Evolutionary conservation across 371 early-diverging fungal species (phyloP), one percentile per base, ranked within the genome.

Genomic region (Lichtheimia corymbifera): DNA sequence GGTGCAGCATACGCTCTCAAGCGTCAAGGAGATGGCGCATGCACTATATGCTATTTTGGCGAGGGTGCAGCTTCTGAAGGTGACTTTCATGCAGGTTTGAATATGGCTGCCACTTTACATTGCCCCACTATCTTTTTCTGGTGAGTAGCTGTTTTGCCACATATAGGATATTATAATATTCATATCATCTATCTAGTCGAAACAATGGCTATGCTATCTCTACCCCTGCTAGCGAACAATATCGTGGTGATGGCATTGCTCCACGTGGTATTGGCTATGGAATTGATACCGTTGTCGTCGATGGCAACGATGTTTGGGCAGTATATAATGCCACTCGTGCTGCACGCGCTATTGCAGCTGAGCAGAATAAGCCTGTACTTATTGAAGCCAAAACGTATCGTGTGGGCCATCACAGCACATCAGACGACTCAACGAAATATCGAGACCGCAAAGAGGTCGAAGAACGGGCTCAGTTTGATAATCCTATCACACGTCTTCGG

Each of bases 171-270:
- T 2, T 47, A 0, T 7, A 15, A 47, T 47, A 47, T 5, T 11
- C 17, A 7, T 42, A 18, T 3, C 20, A 5, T 54, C 4, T 6
- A 18, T 40, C 30, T 60, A 91, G 93, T 82, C 92, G 99, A 50
- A 98, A 98, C 86, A 98, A 98, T 77, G 98, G 98, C 6, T 98
- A 91, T 74, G 98, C 99, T 28, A 98, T 98, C 50, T 98, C 98
- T 0, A 98, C 99, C 0, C 98, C 97, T 12, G 83, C 92, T 11
- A 74, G 83, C 44, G 97, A 98, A 61, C 98, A 98, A 80, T 98
- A 97, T 75, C 86, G 90, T 61, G 98, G 98, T 20, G 98, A 98
- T 66, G 98, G 98, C 45, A 97, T 98, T 73, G 95, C 90, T 65
- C 82, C 85, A 53, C 89, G 97, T 59, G 96, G 97, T 43, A 84